These are phyloP conservation scores for Globisporangium splendens DNA, from an alignment of 352 stramenopile genomes.

Conservation along the genomic window DNA sequence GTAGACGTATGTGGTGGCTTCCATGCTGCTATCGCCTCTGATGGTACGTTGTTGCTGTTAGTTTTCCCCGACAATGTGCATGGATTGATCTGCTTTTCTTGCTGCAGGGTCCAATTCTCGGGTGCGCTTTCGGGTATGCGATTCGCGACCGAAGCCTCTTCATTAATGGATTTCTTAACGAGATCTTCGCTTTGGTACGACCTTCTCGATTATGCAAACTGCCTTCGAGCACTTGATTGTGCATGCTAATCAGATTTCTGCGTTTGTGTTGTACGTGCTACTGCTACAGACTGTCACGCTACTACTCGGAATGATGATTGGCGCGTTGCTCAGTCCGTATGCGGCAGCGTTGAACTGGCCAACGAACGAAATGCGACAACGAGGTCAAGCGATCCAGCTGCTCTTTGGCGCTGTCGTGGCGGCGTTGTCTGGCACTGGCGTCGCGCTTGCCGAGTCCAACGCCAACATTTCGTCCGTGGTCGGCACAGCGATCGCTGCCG, in stretches of 20 bases:
- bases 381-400: constrained; percentile 73
- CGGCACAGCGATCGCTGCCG: constrained; percentile 82
- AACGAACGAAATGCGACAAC: constrained; percentile 76
- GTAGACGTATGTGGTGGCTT: constrained; percentile 83
- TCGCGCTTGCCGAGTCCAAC: constrained; percentile 82
- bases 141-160: constrained; percentile 80
- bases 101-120: constrained; percentile 69
- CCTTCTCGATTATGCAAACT: too few relatives aligned
- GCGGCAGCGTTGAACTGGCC: constrained; percentile 76
- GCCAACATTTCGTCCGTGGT: constrained; percentile 89
- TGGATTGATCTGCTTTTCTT: not conserved
- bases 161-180: constrained; percentile 80
- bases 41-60: constrained; percentile 46
- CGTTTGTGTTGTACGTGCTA: not conserved
- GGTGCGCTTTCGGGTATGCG: constrained; percentile 77
- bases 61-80: not conserved
- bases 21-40: constrained; percentile 83
- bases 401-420: constrained; percentile 81
- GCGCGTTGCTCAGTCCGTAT: constrained; percentile 74
- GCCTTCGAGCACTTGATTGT: too few relatives aligned
- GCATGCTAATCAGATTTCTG: too few relatives aligned
- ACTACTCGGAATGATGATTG: constrained; percentile 78
- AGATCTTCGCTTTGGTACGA: constrained; percentile 71
- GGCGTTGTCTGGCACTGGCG: constrained; percentile 67
- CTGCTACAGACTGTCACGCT: constrained; percentile 61